phyloP scores from a whole-genome alignment of 2,329 filamentous ascomycete genomes.

The Chaetomium olivaceum region DNA sequence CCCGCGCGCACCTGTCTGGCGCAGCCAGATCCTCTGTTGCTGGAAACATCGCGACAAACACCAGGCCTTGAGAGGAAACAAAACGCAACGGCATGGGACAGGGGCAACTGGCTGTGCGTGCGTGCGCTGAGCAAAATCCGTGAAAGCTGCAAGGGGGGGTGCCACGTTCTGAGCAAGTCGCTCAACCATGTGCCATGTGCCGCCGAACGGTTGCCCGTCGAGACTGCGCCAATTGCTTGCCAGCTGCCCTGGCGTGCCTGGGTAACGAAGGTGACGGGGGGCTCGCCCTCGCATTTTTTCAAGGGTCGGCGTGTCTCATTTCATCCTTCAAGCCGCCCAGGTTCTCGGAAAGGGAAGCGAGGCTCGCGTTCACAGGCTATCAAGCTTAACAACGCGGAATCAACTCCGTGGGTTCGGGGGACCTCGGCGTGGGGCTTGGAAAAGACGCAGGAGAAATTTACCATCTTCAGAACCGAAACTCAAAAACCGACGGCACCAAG shows the following conservation, averaged over 20 bases:
- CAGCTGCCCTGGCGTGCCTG: conserved; percentile 5
- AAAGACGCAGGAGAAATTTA: not conserved
- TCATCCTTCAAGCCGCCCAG: not conserved
- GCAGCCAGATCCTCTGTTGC: conserved; percentile 2
- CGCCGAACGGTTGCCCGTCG: not conserved
- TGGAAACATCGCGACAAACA: conserved; percentile 15
- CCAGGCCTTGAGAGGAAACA: not conserved
- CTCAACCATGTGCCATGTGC: not conserved
- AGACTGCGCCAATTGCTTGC: not conserved
- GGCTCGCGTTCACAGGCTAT: not conserved
- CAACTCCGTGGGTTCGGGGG: conserved; percentile 1
- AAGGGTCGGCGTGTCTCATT: conserved; percentile 1
- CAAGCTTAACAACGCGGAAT: conserved; percentile 11
- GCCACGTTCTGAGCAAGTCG: conserved; percentile 16
- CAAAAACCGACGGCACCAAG: not conserved
- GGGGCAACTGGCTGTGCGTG: conserved; percentile 9
- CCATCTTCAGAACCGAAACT: not conserved
- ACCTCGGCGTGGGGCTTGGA: not conserved
- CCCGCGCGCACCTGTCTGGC: conserved; percentile 19
- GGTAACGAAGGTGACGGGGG: not conserved
- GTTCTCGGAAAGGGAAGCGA: not conserved
- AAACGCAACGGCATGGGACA: not conserved
- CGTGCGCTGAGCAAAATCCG: not conserved
- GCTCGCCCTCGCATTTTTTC: not conserved
- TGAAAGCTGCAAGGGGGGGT: conserved; percentile 14